Evolutionary conservation across 2,329 filamentous ascomycete species (phyloP), one percentile per base, ranked within the genome.

Genomic region (Pyrenochaeta sp.): DNA sequence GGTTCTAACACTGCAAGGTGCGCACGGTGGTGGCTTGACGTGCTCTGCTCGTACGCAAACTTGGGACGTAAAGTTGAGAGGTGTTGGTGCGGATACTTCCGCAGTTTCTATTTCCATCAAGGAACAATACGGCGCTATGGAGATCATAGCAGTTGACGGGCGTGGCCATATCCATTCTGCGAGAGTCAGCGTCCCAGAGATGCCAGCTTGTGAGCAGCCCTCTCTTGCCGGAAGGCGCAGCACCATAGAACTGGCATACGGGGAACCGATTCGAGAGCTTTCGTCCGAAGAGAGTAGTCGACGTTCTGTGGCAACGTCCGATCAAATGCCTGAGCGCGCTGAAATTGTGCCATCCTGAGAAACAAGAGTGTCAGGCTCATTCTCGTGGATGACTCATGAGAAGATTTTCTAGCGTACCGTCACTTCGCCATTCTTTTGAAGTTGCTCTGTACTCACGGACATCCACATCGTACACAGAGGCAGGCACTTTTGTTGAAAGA

Each of bases 81-180:
- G 32, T 19, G 52, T 37, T 12, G 52, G 54, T 6, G 55, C 30
- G 15, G 56, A 54, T 8, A 42, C 42, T 12, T 49, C 59, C 22
- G 56, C 37, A 28, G 62, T 68, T 42, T 67, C 67, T 2, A 57
- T 70, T 1, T 56, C 45, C 1, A 51, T 67, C 13, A 47, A 56
- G 43, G 67, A 70, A 50, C 43, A 47, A 12, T 6, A 55, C 10
- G 56, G 54, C n/a, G 46, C 52, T n/a, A 51, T 70, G 19, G 52
- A 67, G 10, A 53, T 70, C 25, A 55, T 54, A n/a, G 65, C 64
- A 1, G 58, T 67, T 22, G 65, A 70, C 45, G 60, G 64, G 28
- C 53, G 52, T 6, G 59, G 65, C 3, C 53, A 63, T 52, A 25
- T 70, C 3, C 28, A 62, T 2, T 59, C 27, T 40, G 62, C 61